These are phyloP conservation scores for Spizellomyces punctatus DNA, from an alignment of 192 early-diverging fungal genomes.

Conservation along the genomic window DNA sequence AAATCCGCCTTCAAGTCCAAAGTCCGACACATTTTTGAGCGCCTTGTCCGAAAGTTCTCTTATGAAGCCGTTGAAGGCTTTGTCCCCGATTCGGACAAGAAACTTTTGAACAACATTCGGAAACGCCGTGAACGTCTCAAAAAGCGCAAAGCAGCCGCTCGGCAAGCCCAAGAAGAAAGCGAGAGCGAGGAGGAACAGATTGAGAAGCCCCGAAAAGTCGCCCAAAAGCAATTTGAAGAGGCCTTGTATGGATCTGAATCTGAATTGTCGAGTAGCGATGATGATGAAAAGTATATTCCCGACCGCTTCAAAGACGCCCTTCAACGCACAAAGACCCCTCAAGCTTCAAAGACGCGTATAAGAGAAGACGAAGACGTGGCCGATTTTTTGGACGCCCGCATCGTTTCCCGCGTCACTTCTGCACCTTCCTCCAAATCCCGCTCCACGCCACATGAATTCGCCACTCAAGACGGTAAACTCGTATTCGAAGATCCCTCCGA, in stretches of 20 bases:
- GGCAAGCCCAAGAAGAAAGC: slow-evolving; percentile 45
- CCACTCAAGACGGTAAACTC: slow-evolving; percentile 75
- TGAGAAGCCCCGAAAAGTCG: slow-evolving; percentile 16
- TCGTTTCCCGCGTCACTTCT: slow-evolving; percentile 60
- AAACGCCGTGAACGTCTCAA: slow-evolving; percentile 87
- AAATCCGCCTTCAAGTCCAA: slow-evolving; percentile 89
- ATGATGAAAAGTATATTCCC: slow-evolving; percentile 60
- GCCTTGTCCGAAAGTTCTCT: slow-evolving; percentile 81
- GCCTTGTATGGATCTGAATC: slow-evolving; percentile 91
- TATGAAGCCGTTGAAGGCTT: slow-evolving; percentile 78
- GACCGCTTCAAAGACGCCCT: slow-evolving; percentile 43
- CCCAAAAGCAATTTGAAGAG: slow-evolving; percentile 75
- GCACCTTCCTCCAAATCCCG: slow-evolving; percentile 26
- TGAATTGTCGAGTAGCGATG: slow-evolving; percentile 76
- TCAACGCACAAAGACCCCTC: background rate
- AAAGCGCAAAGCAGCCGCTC: slow-evolving; percentile 63
- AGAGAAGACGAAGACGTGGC: slow-evolving; percentile 58
- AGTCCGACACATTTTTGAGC: slow-evolving; percentile 90
- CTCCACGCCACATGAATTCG: slow-evolving; percentile 43
- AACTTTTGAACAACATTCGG: slow-evolving; percentile 89
- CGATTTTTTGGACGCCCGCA: slow-evolving; percentile 88
- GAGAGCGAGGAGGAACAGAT: slow-evolving; percentile 49
- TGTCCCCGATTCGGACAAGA: slow-evolving; percentile 85
- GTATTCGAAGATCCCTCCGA: slow-evolving; percentile 77
- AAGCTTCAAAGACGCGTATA: slow-evolving; percentile 37